Evolutionary conservation across 805 yeast species (phyloP).

Genomic region (Hanseniaspora jakobsenii): DNA sequence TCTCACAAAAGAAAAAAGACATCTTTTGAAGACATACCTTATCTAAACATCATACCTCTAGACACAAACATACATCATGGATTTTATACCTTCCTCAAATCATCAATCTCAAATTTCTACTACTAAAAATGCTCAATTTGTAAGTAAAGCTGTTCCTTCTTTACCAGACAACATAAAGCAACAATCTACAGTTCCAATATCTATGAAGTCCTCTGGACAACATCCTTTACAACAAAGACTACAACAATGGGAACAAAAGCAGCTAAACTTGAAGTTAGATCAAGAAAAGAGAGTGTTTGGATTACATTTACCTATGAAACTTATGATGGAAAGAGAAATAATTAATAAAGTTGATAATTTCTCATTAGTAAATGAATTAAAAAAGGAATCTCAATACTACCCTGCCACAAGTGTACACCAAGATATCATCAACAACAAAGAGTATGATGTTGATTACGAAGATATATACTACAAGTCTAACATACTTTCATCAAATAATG

Average conservation of each 20-base stretch:
- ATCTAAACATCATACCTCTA: no score
- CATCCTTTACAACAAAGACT: slow-evolving; percentile 81
- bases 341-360: slow-evolving; percentile 47
- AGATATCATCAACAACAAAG: slow-evolving; percentile 71
- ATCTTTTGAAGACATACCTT: no score
- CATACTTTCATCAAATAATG: slow-evolving; percentile 29
- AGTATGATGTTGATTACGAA: slow-evolving; percentile 79
- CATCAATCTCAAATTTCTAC: slow-evolving; percentile 39
- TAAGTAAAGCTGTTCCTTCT: slow-evolving; percentile 57
- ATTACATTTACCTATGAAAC: slow-evolving; percentile 82
- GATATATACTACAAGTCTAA: slow-evolving; percentile 56
- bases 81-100: slow-evolving; percentile 45
- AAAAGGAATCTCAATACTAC: slow-evolving; percentile 30
- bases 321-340: slow-evolving; percentile 77
- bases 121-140: slow-evolving; percentile 36
- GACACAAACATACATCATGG: slow-evolving; percentile 19
- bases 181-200: slow-evolving; percentile 42
- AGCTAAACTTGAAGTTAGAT: slow-evolving; percentile 58
- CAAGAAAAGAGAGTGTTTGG: slow-evolving; percentile 76
- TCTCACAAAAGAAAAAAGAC: no score
- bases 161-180: slow-evolving; percentile 57
- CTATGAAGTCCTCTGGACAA: slow-evolving; percentile 43
- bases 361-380: slow-evolving; percentile 12
- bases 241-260: slow-evolving; percentile 67
- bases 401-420: slow-evolving; percentile 50